Evolutionary conservation across 495 filamentous ascomycete genomes (phyloP).

Genomic region (Hapsidospora chrysogenum): DNA sequence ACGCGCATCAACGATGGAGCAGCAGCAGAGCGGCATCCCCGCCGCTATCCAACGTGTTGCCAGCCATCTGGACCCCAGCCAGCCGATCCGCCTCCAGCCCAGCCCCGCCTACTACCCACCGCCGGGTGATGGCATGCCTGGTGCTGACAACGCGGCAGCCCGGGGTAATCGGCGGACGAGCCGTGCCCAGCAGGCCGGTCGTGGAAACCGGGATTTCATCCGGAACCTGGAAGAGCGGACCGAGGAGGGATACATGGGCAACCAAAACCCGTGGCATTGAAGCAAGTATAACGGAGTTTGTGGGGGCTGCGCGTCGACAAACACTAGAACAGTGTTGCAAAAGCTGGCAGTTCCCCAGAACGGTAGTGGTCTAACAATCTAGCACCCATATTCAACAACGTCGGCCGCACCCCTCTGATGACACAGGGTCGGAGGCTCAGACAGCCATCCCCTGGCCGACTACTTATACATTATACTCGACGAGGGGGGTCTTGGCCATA

Average conservation of each 20-base stretch:
- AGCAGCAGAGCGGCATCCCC: slow-evolving; percentile 80
- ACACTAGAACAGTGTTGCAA: too few relatives aligned
- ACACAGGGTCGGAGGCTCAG: too few relatives aligned
- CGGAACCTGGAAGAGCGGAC: slow-evolving; percentile 87
- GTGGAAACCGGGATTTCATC: slow-evolving; percentile 74
- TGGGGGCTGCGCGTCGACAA: too few relatives aligned
- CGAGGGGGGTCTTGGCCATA: too few relatives aligned
- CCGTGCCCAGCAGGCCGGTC: slow-evolving; percentile 44
- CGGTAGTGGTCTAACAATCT: too few relatives aligned
- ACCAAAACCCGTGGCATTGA: slow-evolving; percentile 36
- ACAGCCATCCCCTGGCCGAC: too few relatives aligned
- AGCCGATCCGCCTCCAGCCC: slow-evolving; percentile 85
- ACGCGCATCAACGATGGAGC: slow-evolving; percentile 89
- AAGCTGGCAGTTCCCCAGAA: too few relatives aligned
- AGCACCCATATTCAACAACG: too few relatives aligned
- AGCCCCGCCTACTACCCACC: slow-evolving; percentile 97
- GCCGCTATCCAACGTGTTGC: slow-evolving; percentile 89
- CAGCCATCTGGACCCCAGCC: slow-evolving; percentile 87
- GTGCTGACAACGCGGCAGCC: slow-evolving; percentile 35
- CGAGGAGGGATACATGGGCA: slow-evolving; percentile 59
- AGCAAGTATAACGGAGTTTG: too few relatives aligned
- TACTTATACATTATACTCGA: too few relatives aligned
- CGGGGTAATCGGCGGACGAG: slow-evolving; percentile 61
- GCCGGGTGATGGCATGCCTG: slow-evolving; percentile 63
- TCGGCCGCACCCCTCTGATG: too few relatives aligned